Percentiles rank a stretch among this genome's conserved stretches.
These are phyloP conservation scores for Millerozyma miso DNA, from an alignment of 805 yeast species.

Conservation along the genomic window DNA sequence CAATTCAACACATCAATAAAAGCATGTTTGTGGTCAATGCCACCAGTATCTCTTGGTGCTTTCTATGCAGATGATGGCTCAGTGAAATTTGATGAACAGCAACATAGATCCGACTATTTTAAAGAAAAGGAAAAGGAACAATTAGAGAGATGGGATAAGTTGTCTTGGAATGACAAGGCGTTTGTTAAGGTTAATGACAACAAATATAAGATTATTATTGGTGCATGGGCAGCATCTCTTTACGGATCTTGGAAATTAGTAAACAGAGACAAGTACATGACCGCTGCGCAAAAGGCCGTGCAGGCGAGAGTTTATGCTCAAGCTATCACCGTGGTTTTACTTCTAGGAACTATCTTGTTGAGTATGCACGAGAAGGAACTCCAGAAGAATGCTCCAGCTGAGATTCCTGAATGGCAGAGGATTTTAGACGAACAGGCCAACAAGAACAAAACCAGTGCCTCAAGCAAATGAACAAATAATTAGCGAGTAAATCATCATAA, in stretches of 20 bases:
- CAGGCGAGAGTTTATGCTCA: constrained; percentile 90
- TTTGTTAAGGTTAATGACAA: constrained; percentile 47
- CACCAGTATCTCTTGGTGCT: constrained; percentile 59
- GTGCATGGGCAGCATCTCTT: constrained; percentile 76
- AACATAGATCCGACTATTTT: constrained; percentile 48
- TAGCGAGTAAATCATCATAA: no score
- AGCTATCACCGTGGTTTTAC: constrained; percentile 65
- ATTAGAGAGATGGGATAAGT: constrained; percentile 46
- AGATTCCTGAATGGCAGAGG: constrained; percentile 31
- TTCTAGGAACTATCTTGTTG: constrained; percentile 63
- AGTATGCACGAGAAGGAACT: constrained; percentile 58
- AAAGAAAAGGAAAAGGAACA: constrained; percentile 42
- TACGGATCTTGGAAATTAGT: constrained; percentile 73
- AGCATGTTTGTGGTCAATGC: constrained; percentile 64
- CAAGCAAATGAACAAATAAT: no score
- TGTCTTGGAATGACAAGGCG: constrained; percentile 47
- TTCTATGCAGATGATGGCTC: constrained; percentile 73
- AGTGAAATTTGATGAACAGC: constrained; percentile 54
- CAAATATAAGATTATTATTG: constrained; percentile 65
- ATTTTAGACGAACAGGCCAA: constrained; percentile 23
- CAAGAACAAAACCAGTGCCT: background rate
- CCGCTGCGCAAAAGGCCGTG: constrained; percentile 70
- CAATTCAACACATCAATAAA: constrained; percentile 31
- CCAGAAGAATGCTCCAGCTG: constrained; percentile 28
- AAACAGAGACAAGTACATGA: constrained; percentile 66